Percentiles rank a stretch among this genome's conserved stretches.
Evolutionary conservation across 2,329 filamentous ascomycete genomes (phyloP).

Genomic region (Pezicula radicicola): DNA sequence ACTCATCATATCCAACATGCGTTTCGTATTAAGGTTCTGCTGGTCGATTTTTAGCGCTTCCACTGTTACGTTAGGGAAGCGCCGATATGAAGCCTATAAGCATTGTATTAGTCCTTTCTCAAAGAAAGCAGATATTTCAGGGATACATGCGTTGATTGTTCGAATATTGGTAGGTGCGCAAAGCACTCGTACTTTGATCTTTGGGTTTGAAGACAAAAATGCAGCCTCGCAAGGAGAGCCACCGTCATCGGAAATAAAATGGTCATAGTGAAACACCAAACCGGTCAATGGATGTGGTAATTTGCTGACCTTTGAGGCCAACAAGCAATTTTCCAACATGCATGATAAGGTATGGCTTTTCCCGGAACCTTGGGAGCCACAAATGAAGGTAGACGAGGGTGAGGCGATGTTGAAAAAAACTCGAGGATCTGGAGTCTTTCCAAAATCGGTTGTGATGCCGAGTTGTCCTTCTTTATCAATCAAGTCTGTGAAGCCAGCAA

Average conservation of each 20-base stretch:
- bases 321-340: conserved; percentile 47
- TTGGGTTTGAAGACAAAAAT: conserved; percentile 42
- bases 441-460: background rate
- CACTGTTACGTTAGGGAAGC: conserved; percentile 38
- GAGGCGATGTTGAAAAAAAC: conserved; percentile 50
- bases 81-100: conserved; percentile 31
- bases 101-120: background rate
- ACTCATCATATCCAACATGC: conserved; percentile 54
- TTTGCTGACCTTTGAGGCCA: conserved; percentile 34
- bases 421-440: conserved; percentile 16
- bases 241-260: conserved; percentile 34
- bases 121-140: background rate
- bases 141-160: conserved; percentile 30
- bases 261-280: conserved; percentile 54
- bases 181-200: conserved; percentile 46
- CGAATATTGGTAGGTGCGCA: conserved; percentile 46
- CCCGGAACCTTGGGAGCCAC: conserved; percentile 59
- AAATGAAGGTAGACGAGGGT: conserved; percentile 59
- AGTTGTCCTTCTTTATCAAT: background rate
- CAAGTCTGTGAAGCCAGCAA: conserved; percentile 14
- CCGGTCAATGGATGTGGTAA: conserved; percentile 46
- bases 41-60: conserved; percentile 42
- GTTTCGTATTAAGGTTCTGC: conserved; percentile 45
- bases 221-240: conserved; percentile 49
- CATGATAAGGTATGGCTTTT: conserved; percentile 59